phyloP scores from a whole-genome alignment of 352 stramenopile genomes.

The Phytophthora fragariae region DNA sequence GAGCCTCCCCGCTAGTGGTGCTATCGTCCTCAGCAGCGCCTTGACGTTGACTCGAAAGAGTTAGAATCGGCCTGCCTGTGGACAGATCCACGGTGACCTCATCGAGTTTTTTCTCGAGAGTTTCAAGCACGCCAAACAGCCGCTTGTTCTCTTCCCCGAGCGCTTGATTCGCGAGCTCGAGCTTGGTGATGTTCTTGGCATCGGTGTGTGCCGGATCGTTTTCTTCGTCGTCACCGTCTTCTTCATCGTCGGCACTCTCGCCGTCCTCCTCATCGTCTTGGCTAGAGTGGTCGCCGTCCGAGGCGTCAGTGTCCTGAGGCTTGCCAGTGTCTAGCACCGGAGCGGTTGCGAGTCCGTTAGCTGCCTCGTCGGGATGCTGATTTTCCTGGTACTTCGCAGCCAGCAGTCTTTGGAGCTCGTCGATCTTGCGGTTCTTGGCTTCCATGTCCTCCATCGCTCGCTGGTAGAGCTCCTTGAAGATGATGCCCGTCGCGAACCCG shows the following conservation, averaged over 20 bases:
- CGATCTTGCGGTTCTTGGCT: conserved; percentile 74
- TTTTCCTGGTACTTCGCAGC: conserved; percentile 52
- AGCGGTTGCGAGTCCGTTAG: background rate
- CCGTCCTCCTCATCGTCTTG: conserved; percentile 37
- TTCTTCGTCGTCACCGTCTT: conserved; percentile 27
- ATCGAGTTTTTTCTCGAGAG: conserved; percentile 56
- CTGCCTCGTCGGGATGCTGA: conserved; percentile 25
- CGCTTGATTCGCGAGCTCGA: conserved; percentile 48
- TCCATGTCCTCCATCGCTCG: conserved; percentile 72
- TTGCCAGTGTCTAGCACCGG: conserved; percentile 19
- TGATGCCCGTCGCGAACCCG: conserved; percentile 35
- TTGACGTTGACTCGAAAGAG: conserved; percentile 25
- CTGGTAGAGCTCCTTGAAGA: conserved; percentile 80
- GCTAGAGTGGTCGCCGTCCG: conserved; percentile 37
- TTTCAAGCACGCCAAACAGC: conserved; percentile 55
- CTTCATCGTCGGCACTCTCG: conserved; percentile 28
- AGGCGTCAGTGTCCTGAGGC: conserved; percentile 24
- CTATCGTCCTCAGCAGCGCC: conserved; percentile 8
- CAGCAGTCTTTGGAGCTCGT: conserved; percentile 64
- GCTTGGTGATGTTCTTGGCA: conserved; percentile 34
- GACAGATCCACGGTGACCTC: conserved; percentile 55
- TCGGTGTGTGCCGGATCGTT: conserved; percentile 27
- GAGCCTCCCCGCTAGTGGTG: background rate
- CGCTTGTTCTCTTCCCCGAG: conserved; percentile 62
- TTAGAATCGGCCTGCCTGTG: conserved; percentile 46